Base-by-base conservation (phyloP, 495 filamentous ascomycete species). In the Aspergillus hancockii region DNA sequence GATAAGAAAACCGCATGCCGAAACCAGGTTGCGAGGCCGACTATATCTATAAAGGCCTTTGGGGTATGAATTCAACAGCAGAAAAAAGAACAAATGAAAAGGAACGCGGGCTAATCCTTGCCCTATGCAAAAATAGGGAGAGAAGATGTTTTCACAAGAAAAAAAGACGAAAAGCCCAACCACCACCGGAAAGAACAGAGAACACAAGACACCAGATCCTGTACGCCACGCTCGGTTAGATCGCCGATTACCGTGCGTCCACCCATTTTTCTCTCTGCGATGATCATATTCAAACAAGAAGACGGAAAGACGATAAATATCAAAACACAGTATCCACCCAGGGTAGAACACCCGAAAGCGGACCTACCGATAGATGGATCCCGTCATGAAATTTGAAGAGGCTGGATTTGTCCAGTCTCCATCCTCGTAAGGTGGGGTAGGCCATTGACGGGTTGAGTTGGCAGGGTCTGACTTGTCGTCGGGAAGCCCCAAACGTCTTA, bases 391-490 rank as follows among this genome's bases (percentile, higher is more conserved):
- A 75, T 87, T 90, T 5, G 88, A 86, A 23, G 89, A 81, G 19
- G 89, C 86, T 43, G 91, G 85, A n/a, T 87, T 85, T 30, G 86
- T 90, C 92, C 90, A 97, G 70, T 93, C 94, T 58, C 86, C 84
- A 66, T 95, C 93, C 55, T 89, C 87, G 65, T 96, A 95, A 28
- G 94, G 94, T 40, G 95, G 95, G n/a, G 94, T 98, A 25, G 93
- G 93, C 90, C 91, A 96, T 71, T 93, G 91, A 46, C 89, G 83
- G 58, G 82, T 80, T 0, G 72, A 68, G 43, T 68, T 80, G 28
- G 81, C 72, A 60, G 86, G 79, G 28, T 83, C 75, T 57, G 84
- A 81, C 47, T 87, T 88, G 28, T 82, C 84, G 12, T 86, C 70
- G 16, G 79, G 77, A 57, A 92, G 85, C 52, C 87, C 78, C 18